phyloP scores from a whole-genome alignment of 768 basidiomycete species.

The Lyophyllum atratum region DNA sequence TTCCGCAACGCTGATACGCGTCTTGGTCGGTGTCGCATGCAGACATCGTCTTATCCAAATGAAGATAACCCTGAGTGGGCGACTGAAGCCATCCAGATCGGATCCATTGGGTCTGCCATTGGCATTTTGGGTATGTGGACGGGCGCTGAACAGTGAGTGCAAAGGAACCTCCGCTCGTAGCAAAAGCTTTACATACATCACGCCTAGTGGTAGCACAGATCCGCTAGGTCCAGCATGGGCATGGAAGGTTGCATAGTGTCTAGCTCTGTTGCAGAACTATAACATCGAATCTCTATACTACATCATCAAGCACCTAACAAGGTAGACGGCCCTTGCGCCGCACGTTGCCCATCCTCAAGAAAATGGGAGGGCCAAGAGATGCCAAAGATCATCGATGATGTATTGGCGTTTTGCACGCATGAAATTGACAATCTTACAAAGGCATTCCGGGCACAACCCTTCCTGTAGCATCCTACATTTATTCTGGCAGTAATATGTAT shows the following conservation, averaged over 20 bases:
- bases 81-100: conserved; percentile 59
- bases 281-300: no score
- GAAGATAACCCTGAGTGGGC: conserved; percentile 46
- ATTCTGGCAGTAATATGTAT: background rate
- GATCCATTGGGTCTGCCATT: conserved; percentile 50
- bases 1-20: background rate
- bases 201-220: conserved; percentile 16
- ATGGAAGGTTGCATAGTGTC: conserved; percentile 16
- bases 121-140: conserved; percentile 61
- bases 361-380: background rate
- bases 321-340: background rate
- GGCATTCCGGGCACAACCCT: conserved; percentile 1
- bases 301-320: background rate
- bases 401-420: background rate
- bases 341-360: background rate
- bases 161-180: background rate
- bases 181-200: conserved; percentile 1
- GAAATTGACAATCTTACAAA: background rate
- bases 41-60: conserved; percentile 34
- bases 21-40: background rate
- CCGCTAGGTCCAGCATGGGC: conserved; percentile 21
- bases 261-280: background rate
- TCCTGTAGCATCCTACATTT: background rate
- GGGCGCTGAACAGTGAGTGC: conserved; percentile 46
- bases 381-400: background rate